These are phyloP conservation scores for Lenzites betulinus DNA, from an alignment of 768 basidiomycete species.

Conservation along the genomic window DNA sequence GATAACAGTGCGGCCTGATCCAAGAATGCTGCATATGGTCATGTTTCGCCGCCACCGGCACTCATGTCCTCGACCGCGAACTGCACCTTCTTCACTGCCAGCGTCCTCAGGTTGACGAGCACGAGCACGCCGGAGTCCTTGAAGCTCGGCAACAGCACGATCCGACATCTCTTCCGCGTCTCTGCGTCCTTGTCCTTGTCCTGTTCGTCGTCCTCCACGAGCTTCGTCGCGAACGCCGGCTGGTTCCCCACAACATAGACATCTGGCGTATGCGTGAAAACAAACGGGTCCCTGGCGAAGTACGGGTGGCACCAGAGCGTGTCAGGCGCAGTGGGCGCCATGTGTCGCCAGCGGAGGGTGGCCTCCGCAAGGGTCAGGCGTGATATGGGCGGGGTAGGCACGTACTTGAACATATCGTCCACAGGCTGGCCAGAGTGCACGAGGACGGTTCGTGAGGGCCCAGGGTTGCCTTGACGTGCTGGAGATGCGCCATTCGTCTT, in stretches of 20 bases:
- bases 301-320: constrained; percentile 99
- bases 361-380: constrained; percentile 72
- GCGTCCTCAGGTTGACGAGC: constrained; percentile 75
- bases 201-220: constrained; percentile 48
- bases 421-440: constrained; percentile 92
- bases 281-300: constrained; percentile 84
- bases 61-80: constrained; percentile 50
- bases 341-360: constrained; percentile 90
- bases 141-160: constrained; percentile 84
- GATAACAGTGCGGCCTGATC: too few species aligned
- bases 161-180: constrained; percentile 51
- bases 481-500: neutral
- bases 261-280: constrained; percentile 83
- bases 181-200: constrained; percentile 30
- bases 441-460: constrained; percentile 58
- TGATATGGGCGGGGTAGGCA: constrained; percentile 70
- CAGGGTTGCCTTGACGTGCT: neutral
- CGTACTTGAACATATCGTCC: constrained; percentile 94
- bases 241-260: constrained; percentile 94
- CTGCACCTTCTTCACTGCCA: constrained; percentile 65
- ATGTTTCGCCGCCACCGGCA: constrained; percentile 24
- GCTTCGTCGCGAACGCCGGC: constrained; percentile 72
- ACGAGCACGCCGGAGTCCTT: constrained; percentile 75
- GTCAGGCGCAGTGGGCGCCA: constrained; percentile 98
- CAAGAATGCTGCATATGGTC: neutral